Evolutionary conservation across 75 land plant genomes (phyloP), one percentile per base, ranked within the genome.

Genomic region (Pinus albicaulis): DNA sequence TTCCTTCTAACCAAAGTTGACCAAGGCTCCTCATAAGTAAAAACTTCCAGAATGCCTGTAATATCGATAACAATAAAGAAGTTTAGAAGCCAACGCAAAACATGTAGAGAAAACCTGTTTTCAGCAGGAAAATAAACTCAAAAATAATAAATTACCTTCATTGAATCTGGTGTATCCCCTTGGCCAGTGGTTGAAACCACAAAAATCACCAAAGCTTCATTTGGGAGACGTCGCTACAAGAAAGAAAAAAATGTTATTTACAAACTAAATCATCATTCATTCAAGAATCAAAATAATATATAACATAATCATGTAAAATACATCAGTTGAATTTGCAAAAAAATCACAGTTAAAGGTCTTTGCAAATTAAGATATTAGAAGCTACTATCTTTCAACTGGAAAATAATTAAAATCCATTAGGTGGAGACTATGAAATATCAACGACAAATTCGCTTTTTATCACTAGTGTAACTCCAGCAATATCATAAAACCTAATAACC

Each of bases 151-250:
- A 38, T 38, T 69, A 92, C 98, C 95, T 89, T 98, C 92, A 95
- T 95, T 14, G 92, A 79, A 73, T 95, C 96, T 16, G 99, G 98
- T 3, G 82, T 61, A 72, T 98, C 99, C 3, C 99, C 99, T 75
- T 98, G 99, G 17, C 99, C 99, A 3, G 98, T 92, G 13, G 99
- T 98, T 20, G 99, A 92, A 48, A 88, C 99, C 57, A 95, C 89
- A 83, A 95, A 95, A 28, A 95, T 70, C 1, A 92, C 96, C 11
- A 59, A 38, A 3, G 78, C 55, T 68, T 89, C 89, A n/a, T 58
- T 12, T 10, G 88, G 81, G 24, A 98, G 88, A 38, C 44, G 72
- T 52, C 80, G 76, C 98, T 94, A 80, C 74, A 75, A 74, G 53
- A 74, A 44, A 59, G 25, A 56, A 25, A 59, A 74, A 52, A 68